These are phyloP conservation scores for Acidomyces sp. DNA, from an alignment of 495 filamentous ascomycete genomes.

Conservation along the genomic window DNA sequence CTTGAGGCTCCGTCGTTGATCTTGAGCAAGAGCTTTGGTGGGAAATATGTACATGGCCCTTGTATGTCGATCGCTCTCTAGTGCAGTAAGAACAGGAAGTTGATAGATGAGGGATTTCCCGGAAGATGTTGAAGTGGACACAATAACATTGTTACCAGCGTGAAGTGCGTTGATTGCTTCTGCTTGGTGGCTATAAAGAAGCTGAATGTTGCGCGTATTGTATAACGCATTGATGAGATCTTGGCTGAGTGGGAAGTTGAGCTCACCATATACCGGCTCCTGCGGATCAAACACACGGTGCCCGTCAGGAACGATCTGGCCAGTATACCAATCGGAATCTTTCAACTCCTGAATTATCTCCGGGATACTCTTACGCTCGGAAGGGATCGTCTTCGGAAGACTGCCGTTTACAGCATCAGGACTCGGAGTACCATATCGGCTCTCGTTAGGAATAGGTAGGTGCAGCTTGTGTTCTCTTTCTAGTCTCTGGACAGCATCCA, in stretches of 20 bases:
- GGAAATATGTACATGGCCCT: constrained; percentile 97
- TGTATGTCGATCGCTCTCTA: constrained; percentile 63
- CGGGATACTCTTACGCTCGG: constrained; percentile 64
- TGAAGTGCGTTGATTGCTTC: constrained; percentile 88
- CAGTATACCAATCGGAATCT: constrained; percentile 69
- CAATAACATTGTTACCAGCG: constrained; percentile 74
- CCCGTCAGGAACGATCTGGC: constrained; percentile 87
- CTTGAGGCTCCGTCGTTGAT: constrained; percentile 78
- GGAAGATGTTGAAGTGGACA: constrained; percentile 88
- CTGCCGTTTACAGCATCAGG: constrained; percentile 21
- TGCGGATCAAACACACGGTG: constrained; percentile 89
- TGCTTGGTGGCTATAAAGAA: constrained; percentile 86
- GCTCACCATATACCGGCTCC: constrained; percentile 65
- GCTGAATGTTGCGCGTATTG: constrained; percentile 72
- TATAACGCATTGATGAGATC: constrained; percentile 87
- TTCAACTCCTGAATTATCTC: constrained; percentile 82
- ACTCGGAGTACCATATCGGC: constrained; percentile 37
- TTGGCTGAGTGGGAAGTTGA: constrained; percentile 78
- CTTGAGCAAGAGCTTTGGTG: constrained; percentile 92
- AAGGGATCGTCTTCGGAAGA: constrained; percentile 60
- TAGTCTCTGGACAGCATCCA: constrained; percentile 57
- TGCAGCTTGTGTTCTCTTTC: constrained; percentile 35
- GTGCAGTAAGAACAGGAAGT: constrained; percentile 75
- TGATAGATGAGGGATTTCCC: constrained; percentile 97
- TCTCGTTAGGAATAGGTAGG: constrained; percentile 39